Evolutionary conservation across 2,329 filamentous ascomycete genomes (phyloP).

Genomic region (Alternaria conjuncta): DNA sequence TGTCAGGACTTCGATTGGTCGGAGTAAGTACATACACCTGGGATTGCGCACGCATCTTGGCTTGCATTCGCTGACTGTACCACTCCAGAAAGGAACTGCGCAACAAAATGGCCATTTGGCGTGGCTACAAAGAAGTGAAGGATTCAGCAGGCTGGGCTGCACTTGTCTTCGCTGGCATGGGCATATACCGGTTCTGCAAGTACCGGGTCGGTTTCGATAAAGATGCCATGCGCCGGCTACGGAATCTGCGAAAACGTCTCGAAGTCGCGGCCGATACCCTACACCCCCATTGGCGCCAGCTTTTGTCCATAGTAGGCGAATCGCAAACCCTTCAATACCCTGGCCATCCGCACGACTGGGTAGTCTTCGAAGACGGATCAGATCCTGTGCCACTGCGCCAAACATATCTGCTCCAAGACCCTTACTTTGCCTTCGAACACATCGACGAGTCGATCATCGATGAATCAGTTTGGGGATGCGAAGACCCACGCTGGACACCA

Average conservation of each 20-base stretch:
- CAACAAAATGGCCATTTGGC: conserved; percentile 62
- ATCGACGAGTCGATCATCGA: conserved; percentile 60
- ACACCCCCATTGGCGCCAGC: conserved; percentile 59
- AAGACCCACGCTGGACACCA: conserved; percentile 57
- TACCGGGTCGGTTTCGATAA: conserved; percentile 62
- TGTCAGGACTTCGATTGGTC: conserved; percentile 62
- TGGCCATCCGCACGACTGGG: conserved; percentile 62
- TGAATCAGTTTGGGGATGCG: conserved; percentile 55
- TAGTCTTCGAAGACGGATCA: conserved; percentile 54
- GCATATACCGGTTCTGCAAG: conserved; percentile 67
- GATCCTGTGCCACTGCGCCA: conserved; percentile 53
- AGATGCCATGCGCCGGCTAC: conserved; percentile 58
- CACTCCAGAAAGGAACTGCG: conserved; percentile 58
- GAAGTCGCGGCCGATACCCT: conserved; percentile 62
- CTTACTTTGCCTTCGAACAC: conserved; percentile 57
- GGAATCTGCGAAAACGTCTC: conserved; percentile 55
- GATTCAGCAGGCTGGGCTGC: conserved; percentile 63
- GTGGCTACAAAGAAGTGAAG: conserved; percentile 66
- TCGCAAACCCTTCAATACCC: conserved; percentile 50
- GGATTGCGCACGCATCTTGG: not conserved
- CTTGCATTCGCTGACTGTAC: not conserved
- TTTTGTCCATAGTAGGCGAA: conserved; percentile 57
- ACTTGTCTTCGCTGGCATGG: conserved; percentile 64
- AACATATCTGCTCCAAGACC: conserved; percentile 58
- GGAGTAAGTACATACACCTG: conserved; percentile 39